These are phyloP conservation scores for Tuber brumale DNA, from an alignment of 495 filamentous ascomycete species.

Conservation along the genomic window DNA sequence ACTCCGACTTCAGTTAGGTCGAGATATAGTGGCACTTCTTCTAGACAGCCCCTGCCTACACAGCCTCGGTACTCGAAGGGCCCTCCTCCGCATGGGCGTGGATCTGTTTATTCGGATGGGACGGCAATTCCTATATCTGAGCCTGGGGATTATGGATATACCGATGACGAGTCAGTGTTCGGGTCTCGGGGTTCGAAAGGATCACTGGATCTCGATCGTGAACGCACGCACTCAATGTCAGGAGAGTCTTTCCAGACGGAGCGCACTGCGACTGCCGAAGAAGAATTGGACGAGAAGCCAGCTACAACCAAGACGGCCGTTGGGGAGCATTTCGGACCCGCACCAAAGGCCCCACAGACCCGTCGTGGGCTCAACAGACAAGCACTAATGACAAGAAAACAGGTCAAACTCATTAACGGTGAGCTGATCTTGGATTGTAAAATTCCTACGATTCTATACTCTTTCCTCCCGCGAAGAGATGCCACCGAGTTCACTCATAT, in stretches of 20 bases:
- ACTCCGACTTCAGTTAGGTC: constrained; percentile 57
- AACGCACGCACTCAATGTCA: constrained; percentile 44
- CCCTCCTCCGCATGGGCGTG: constrained; percentile 35
- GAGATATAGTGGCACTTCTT: constrained; percentile 69
- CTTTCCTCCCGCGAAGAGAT: constrained; percentile 83
- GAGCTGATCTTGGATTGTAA: constrained; percentile 98
- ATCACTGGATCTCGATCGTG: constrained; percentile 53
- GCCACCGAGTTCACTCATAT: constrained; percentile 98
- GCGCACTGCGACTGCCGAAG: constrained; percentile 43
- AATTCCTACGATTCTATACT: constrained; percentile 94
- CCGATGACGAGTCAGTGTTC: constrained; percentile 59
- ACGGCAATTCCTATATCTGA: constrained; percentile 26
- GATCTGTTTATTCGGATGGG: constrained; percentile 40
- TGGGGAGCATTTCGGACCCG: constrained; percentile 74
- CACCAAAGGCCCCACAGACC: constrained; percentile 75
- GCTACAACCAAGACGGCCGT: constrained; percentile 34
- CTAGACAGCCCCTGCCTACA: constrained; percentile 79
- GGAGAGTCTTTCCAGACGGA: constrained; percentile 20
- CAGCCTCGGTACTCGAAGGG: constrained; percentile 67
- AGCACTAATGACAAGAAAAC: constrained; percentile 85
- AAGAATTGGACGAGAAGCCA: constrained; percentile 48
- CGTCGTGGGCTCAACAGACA: constrained; percentile 73
- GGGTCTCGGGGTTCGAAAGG: constrained; percentile 55
- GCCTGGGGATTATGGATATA: constrained; percentile 38
- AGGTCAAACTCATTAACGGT: constrained; percentile 92